phyloP scores from a whole-genome alignment of 495 filamentous ascomycete genomes.

The Cairneyella variabilis region DNA sequence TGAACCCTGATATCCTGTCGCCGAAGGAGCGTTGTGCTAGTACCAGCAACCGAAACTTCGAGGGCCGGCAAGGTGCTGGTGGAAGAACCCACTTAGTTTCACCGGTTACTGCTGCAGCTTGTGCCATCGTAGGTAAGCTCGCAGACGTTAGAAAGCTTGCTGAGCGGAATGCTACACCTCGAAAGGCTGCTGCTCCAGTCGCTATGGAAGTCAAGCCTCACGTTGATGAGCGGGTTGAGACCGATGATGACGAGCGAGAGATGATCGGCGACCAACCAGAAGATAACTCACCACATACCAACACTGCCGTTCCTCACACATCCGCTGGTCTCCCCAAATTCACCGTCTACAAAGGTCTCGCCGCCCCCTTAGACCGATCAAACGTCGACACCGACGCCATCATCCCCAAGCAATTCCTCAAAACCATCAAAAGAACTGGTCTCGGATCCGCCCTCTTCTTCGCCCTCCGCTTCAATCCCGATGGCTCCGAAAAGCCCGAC shows the following conservation, averaged over 20 bases:
- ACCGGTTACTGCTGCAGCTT: constrained; percentile 91
- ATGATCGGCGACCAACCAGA: constrained; percentile 72
- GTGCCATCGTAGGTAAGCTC: constrained; percentile 84
- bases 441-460: constrained; percentile 86
- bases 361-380: constrained; percentile 78
- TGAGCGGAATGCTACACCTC: constrained; percentile 52
- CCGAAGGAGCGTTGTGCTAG: constrained; percentile 91
- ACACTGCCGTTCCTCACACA: constrained; percentile 51
- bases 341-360: constrained; percentile 75
- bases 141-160: constrained; percentile 84
- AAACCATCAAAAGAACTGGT: constrained; percentile 98
- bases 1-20: constrained; percentile 98
- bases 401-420: constrained; percentile 98
- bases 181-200: constrained; percentile 29
- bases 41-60: constrained; percentile 97
- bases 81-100: constrained; percentile 96
- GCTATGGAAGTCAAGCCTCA: constrained; percentile 49
- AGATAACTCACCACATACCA: constrained; percentile 56
- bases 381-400: constrained; percentile 98
- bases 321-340: constrained; percentile 76
- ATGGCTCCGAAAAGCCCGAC: constrained; percentile 68
- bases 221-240: constrained; percentile 64
- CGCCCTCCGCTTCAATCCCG: constrained; percentile 69
- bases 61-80: constrained; percentile 90
- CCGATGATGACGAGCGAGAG: constrained; percentile 71